Evolutionary conservation across 345 rosid species (phyloP).

Genomic region (Rhodamnia rubescens): DNA sequence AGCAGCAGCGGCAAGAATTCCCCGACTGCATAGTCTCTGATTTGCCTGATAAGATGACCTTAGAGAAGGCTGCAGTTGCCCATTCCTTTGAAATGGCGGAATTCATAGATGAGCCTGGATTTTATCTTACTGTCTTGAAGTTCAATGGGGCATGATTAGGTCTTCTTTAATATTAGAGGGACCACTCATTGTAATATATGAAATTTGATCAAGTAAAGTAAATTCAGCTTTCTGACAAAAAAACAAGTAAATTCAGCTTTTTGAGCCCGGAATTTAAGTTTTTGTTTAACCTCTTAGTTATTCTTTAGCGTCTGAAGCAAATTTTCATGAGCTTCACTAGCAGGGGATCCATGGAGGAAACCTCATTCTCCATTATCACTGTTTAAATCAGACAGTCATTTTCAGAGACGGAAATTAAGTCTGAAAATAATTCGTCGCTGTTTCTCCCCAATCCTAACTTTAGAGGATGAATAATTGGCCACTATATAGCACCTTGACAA

Average conservation of each 20-base stretch:
- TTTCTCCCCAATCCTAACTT: not conserved
- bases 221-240: too few relatives aligned
- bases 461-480: not conserved
- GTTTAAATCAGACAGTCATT: not conserved
- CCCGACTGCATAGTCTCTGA: constrained; percentile 55
- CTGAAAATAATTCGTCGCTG: not conserved
- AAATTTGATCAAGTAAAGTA: not conserved
- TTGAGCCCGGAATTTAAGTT: not conserved
- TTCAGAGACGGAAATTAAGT: not conserved
- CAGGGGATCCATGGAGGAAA: not conserved
- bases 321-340: not conserved
- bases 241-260: not conserved
- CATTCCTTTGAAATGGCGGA: constrained; percentile 48
- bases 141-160: constrained; percentile 7
- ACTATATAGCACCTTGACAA: not conserved
- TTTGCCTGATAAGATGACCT: constrained; percentile 57
- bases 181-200: not conserved
- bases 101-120: constrained; percentile 53
- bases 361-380: not conserved
- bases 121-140: constrained; percentile 61
- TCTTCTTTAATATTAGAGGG: not conserved
- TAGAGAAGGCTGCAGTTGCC: constrained; percentile 37
- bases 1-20: constrained; percentile 49
- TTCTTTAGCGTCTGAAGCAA: not conserved
- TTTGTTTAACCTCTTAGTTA: not conserved